These are phyloP conservation scores for Alternaria gansuensis DNA, from an alignment of 2,329 filamentous ascomycete species.

Conservation along the genomic window DNA sequence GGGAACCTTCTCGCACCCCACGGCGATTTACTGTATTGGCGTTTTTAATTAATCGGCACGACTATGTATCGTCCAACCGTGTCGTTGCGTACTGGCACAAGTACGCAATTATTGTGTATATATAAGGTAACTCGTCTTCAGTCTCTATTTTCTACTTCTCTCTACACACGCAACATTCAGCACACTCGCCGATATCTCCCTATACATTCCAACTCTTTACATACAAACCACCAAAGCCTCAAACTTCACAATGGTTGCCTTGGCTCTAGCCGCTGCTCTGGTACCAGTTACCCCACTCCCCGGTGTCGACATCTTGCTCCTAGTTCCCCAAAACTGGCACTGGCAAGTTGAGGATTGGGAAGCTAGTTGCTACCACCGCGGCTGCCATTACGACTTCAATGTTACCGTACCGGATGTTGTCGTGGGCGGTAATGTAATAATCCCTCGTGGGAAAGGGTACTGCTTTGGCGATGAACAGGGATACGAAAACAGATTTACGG, in stretches of 20 bases:
- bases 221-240: neutral
- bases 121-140: neutral
- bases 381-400: conserved; percentile 39
- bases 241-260: conserved; percentile 21
- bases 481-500: conserved; percentile 19
- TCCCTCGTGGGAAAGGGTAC: conserved; percentile 25
- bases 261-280: neutral
- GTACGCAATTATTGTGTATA: neutral
- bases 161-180: neutral
- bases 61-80: neutral
- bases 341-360: conserved; percentile 33
- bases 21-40: conserved; percentile 6
- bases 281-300: too few relatives aligned
- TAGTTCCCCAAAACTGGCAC: conserved; percentile 28
- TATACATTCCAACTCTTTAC: neutral
- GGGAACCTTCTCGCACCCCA: conserved; percentile 5
- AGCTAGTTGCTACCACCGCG: conserved; percentile 29
- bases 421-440: conserved; percentile 1
- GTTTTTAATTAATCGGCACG: conserved; percentile 10
- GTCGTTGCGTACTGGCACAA: neutral
- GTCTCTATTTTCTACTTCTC: neutral
- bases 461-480: conserved; percentile 32
- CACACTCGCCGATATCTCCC: neutral
- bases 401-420: conserved; percentile 26
- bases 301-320: too few relatives aligned